Evolutionary conservation across 495 filamentous ascomycete genomes (phyloP), one percentile per base, ranked within the genome.

Genomic region (Aspergillus sclerotiicarbonarius): DNA sequence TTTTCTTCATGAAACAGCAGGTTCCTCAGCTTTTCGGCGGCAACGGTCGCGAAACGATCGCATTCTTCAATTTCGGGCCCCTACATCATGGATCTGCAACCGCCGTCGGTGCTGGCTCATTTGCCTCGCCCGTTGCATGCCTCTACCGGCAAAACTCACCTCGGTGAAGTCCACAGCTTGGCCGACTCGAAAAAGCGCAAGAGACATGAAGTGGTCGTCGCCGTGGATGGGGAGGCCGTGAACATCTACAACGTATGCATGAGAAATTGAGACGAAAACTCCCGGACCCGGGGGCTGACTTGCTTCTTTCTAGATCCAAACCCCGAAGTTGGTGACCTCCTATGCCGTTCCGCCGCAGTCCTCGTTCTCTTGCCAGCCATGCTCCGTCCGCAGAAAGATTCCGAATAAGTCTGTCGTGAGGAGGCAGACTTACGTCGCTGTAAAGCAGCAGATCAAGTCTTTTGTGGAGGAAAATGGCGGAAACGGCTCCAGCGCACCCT

Each of bases 181-280:
- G 80, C 83, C 39, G 87, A 86, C 16, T 82, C 81, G 32, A 90
- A 83, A 76, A 96, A 92, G 77, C 83, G 89, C 66, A 97, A 96
- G 76, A 82, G 94, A 62, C 80, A 82, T 63, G 95, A 99, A 72
- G 72, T 98, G 53, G 89, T 83, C 12, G 85, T 94, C 8, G 90
- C 89, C 8, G 85, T 96, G 64, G 91, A 99, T 74, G 91, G 92
- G 54, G 91, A 96, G 67, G 87, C 90, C 13, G 80, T 97, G 13
- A 94, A 91, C 68, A 85, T 99, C 48, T 97, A 97, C 75, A 88
- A 96, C 80, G 93, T 98, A 73, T 59, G 80, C 41, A 3, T 29
- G 2, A 19, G 15, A 15, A 21, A 12, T 16, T 51, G 8, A 32
- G 5, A 5, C 6, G 2, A n/a, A 7, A 8, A n/a, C 15, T n/a